phyloP scores from a whole-genome alignment of 1,139 yeast species.

The Saccharomyces hybrid region DNA sequence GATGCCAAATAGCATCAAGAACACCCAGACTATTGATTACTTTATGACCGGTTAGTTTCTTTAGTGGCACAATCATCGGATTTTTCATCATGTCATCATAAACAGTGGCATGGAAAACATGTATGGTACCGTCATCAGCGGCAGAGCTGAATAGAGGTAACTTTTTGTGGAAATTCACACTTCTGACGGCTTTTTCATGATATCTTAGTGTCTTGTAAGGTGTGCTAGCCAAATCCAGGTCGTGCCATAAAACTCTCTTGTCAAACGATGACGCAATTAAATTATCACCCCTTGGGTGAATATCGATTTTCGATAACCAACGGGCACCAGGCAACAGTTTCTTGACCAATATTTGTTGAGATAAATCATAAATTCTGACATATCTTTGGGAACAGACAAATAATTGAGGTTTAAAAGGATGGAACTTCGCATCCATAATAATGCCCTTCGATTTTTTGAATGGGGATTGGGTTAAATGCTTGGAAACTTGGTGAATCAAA shows the following conservation, averaged over 20 bases:
- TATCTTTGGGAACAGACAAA: conserved; percentile 93
- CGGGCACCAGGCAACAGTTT: conserved; percentile 92
- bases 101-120: conserved; percentile 94
- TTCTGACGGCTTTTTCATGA: conserved; percentile 90
- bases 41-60: conserved; percentile 90
- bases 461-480: conserved; percentile 96
- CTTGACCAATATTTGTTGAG: conserved; percentile 76
- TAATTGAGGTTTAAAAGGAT: conserved; percentile 90
- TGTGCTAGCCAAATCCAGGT: conserved; percentile 76
- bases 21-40: conserved; percentile 77
- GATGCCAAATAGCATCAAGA: conserved; percentile 91
- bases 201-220: conserved; percentile 95
- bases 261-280: conserved; percentile 88
- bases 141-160: conserved; percentile 92
- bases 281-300: conserved; percentile 95
- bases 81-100: conserved; percentile 94
- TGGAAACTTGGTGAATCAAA: conserved; percentile 86
- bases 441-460: conserved; percentile 90
- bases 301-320: conserved; percentile 85
- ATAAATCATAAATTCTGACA: conserved; percentile 80
- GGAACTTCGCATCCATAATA: conserved; percentile 93
- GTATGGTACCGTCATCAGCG: conserved; percentile 91
- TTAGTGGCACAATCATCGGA: conserved; percentile 91
- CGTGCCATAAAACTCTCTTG: conserved; percentile 96
- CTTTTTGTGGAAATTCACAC: conserved; percentile 78